These are phyloP conservation scores for Filobasidium uniguttulatum DNA, from an alignment of 1,284 basidiomycete species.

Conservation along the genomic window DNA sequence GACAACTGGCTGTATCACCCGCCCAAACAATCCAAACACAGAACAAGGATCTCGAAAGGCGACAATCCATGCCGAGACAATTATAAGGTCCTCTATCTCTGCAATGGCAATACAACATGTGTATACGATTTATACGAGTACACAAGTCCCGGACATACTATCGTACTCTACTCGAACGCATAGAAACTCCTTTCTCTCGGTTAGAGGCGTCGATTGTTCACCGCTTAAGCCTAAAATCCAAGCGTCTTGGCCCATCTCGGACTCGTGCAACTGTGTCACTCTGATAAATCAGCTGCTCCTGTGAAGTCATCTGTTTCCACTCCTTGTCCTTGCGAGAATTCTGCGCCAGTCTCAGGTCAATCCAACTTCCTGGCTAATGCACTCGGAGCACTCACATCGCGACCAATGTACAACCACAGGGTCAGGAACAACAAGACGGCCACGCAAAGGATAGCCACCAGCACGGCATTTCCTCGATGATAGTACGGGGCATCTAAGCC, in stretches of 20 bases:
- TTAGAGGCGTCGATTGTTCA: too few relatives aligned
- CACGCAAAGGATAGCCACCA: conserved; percentile 21
- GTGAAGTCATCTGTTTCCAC: conserved; percentile 22
- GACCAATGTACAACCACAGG: conserved; percentile 16
- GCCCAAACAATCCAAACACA: too few relatives aligned
- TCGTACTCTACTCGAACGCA: too few relatives aligned
- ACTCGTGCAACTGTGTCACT: conserved; percentile 10
- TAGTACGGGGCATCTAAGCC: conserved; percentile 21
- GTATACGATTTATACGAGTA: too few relatives aligned
- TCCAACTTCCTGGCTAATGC: not conserved
- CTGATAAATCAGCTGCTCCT: conserved; percentile 21
- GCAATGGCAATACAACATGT: too few relatives aligned
- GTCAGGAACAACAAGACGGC: conserved; percentile 17
- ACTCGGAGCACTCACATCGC: conserved; percentile 19
- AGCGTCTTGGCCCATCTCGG: conserved; percentile 9
- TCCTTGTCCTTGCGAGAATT: conserved; percentile 20
- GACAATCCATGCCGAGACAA: too few relatives aligned
- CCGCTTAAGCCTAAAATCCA: conserved; percentile 13
- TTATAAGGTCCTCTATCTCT: too few relatives aligned
- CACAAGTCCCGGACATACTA: too few relatives aligned
- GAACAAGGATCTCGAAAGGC: too few relatives aligned
- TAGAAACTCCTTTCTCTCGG: too few relatives aligned
- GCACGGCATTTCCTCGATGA: conserved; percentile 23
- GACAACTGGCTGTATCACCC: too few relatives aligned
- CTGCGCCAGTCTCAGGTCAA: conserved; percentile 1